Evolutionary conservation across 768 basidiomycete species (phyloP).

Genomic region (Mrakia gelida): DNA sequence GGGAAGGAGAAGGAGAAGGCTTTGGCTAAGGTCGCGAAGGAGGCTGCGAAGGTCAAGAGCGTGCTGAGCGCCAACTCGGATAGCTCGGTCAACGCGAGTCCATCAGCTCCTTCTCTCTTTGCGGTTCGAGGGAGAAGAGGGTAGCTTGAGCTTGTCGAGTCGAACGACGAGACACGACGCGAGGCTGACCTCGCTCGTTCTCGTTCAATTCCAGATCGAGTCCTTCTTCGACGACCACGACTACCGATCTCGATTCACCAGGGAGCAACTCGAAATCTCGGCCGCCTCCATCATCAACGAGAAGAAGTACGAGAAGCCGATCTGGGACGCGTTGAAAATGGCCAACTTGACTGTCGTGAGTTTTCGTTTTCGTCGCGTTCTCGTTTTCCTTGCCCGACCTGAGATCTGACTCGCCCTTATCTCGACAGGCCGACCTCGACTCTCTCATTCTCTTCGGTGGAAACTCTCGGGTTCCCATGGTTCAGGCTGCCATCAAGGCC

Average conservation of each 20-base stretch:
- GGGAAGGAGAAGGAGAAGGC: slow-evolving; percentile 62
- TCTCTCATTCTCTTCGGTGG: slow-evolving; percentile 94
- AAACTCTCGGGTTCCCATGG: slow-evolving; percentile 81
- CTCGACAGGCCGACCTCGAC: slow-evolving; percentile 63
- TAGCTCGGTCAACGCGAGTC: slow-evolving; percentile 62
- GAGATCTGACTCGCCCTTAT: slow-evolving; percentile 10
- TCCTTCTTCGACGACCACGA: slow-evolving; percentile 86
- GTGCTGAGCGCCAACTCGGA: slow-evolving; percentile 91
- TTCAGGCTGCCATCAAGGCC: slow-evolving; percentile 72
- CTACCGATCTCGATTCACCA: slow-evolving; percentile 70
- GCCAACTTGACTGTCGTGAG: slow-evolving; percentile 66
- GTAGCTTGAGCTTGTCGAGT: background rate
- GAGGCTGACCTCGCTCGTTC: background rate
- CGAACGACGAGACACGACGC: background rate
- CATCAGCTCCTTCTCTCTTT: background rate
- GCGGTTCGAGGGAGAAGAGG: background rate
- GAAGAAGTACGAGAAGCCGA: slow-evolving; percentile 61
- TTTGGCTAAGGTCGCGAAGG: slow-evolving; percentile 91
- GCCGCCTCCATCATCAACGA: slow-evolving; percentile 59
- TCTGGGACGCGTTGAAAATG: slow-evolving; percentile 63
- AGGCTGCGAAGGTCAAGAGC: slow-evolving; percentile 82
- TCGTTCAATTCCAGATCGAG: slow-evolving; percentile 59
- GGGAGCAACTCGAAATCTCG: slow-evolving; percentile 70
- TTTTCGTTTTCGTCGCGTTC: slow-evolving; percentile 25
- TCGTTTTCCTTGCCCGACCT: background rate